Base-by-base conservation (phyloP, 768 basidiomycete genomes). In the Podaxis rugospora region DNA sequence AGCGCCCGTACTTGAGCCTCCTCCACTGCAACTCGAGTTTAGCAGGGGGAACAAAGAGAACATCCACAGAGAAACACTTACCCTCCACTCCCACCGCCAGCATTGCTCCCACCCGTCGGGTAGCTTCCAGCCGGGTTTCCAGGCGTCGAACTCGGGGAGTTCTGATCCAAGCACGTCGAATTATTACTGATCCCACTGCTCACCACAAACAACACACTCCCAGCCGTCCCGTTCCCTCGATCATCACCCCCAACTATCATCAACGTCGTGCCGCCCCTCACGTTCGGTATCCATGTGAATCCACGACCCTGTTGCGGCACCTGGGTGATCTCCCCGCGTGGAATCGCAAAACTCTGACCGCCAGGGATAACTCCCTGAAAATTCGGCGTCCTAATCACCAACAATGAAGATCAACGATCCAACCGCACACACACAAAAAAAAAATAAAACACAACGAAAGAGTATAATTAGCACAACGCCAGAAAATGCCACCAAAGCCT, bases 281-380 rank as follows among this genome's bases (percentile, higher is more conserved):
- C 71, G 11, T 81, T 75, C 0, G 88, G 84, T 10, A 76, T 83
- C 90, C 90, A 93, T 11, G 67, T 70, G 64, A 92, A 90, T 1
- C 91, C 90, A 6, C 81, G 82, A 9, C 88, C 87, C 63, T 83
- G 68, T 0, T 65, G 59, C 0, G 67, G 27, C 2, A 79, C 71
- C 39, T 76, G 68, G 7, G 87, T 81, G 21, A 88, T 69, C 2
- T 67, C 32, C 11, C 78, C 77, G 63, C 79, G 62, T 1, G 88
- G 87, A 49, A 93, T 81, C 5, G 76, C 66, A 68, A 92, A 90
- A 0, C 90, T 90, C 55, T 89, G 76, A 11, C 91, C 91, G 0
- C 91, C 92, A 1, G 92, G 92, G 35, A 93, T 92, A 46, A 91
- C 77, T 2, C 89, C 89, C 25, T 83, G 75, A 69, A 90, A 89